Conservation (phyloP, 352 stramenopile species). For the Globisporangium barbulae region DNA sequence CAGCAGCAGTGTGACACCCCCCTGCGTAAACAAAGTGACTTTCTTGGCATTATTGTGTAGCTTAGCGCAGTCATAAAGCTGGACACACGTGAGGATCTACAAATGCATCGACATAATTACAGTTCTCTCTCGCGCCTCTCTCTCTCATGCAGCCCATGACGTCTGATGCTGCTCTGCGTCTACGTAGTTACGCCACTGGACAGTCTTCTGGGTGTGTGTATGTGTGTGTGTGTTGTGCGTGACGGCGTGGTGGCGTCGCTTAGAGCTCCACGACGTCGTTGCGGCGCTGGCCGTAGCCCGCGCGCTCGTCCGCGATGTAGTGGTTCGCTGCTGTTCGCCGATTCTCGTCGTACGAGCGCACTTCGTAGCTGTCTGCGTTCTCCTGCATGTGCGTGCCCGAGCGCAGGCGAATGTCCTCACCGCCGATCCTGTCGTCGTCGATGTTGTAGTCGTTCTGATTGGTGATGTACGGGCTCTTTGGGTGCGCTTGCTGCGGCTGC, state of each 20-base stretch:
- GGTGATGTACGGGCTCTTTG: constrained; percentile 43
- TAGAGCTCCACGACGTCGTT: constrained; percentile 67
- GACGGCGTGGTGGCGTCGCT: not conserved
- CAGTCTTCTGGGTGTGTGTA: not conserved
- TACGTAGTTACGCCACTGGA: constrained; percentile 2
- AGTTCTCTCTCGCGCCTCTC: constrained; percentile 1
- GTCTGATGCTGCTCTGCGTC: not conserved
- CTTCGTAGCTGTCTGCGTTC: constrained; percentile 24
- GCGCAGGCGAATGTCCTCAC: constrained; percentile 54
- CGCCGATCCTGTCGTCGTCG: constrained; percentile 31
- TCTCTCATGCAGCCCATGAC: not conserved
- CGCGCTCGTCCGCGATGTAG: constrained; percentile 45
- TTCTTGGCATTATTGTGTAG: not conserved
- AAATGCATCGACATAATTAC: constrained; percentile 16
- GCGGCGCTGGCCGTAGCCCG: constrained; percentile 39
- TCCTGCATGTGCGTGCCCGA: constrained; percentile 47
- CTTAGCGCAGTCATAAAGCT: not conserved
- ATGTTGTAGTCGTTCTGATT: constrained; percentile 21
- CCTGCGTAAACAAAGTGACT: constrained; percentile 10
- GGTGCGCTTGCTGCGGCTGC: constrained; percentile 16
- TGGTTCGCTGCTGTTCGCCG: constrained; percentile 41
- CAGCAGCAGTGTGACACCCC: not conserved
- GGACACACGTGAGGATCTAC: constrained; percentile 1
- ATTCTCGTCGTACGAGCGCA: constrained; percentile 35
- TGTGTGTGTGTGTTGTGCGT: not conserved